Evolutionary conservation across 768 basidiomycete species (phyloP), one percentile per base, ranked within the genome.

Genomic region (Dendrothele bispora): DNA sequence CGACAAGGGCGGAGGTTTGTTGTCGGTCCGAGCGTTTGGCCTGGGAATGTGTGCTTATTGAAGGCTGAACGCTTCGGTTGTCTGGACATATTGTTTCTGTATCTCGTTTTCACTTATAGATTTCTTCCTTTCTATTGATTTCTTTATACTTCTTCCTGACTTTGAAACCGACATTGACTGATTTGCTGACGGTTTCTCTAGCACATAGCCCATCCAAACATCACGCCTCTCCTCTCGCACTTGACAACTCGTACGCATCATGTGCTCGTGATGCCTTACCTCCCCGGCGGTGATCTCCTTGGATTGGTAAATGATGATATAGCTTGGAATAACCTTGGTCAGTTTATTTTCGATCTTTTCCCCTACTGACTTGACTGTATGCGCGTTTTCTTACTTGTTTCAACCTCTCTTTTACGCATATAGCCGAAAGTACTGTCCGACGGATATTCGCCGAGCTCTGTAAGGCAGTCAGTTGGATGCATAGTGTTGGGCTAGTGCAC

Each of bases 401-500:
- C 35, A 25, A 51, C 47, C 46, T 15, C 34, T 39, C n/a, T 61
- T 12, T 52, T 27, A 28, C 18, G 27, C 29, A 48, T 27, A 11
- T 43, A 69, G 70, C 61, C 22, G 78, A 83, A 55, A 66, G 66
- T 6, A 75, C 87, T 15, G 67, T 91, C 3, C 66, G 80, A 37
- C 66, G 89, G 22, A 83, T 94, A 39, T 91, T 85, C 75, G 72
- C 73, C 27, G 93, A 94, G 64, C 72, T 95, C 3, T 82, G 78
- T 49, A 76, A 78, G 28, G 91, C 85, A 5, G 86, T 94, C 0
- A 83, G 80, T 5, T 95, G 91, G 89, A 84, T 95, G 80, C 92
- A 95, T 58, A 73, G 79, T 30, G 86, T 88, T 12, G 84, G 84
- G 1, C 74, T 94, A 32, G 91, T 95, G 2, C 93, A 95, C 64